Evolutionary conservation across 441 rosid species (phyloP).

Genomic region (Aleurites moluccanus): DNA sequence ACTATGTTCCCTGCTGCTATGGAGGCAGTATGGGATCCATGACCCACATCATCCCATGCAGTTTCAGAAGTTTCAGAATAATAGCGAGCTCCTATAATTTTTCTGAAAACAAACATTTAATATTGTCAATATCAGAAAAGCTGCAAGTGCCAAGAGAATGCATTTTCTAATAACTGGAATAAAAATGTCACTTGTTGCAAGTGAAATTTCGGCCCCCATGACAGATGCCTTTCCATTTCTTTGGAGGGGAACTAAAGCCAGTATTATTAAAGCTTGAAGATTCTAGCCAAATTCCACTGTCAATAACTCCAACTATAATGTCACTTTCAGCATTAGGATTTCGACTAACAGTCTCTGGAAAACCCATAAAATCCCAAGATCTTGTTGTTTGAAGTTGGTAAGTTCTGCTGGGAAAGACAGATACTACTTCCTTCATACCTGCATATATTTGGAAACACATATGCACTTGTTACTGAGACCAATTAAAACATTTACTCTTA

Average conservation of each 20-base stretch:
- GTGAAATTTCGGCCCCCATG: conserved; percentile 46
- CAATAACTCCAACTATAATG: conserved; percentile 39
- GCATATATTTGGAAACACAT: not conserved
- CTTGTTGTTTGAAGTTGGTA: conserved; percentile 46
- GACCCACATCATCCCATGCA: too few relatives aligned
- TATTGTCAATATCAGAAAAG: too few relatives aligned
- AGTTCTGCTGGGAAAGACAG: conserved; percentile 47
- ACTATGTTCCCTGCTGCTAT: too few relatives aligned
- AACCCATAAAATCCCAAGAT: conserved; percentile 59
- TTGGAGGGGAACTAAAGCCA: conserved; percentile 55
- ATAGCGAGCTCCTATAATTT: too few relatives aligned
- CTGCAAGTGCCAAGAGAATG: too few relatives aligned
- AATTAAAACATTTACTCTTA: too few relatives aligned
- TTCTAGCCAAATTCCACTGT: conserved; percentile 48
- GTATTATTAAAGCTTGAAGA: conserved; percentile 38
- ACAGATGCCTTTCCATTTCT: conserved; percentile 59
- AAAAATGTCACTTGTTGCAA: conserved; percentile 48
- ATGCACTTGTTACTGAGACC: too few relatives aligned
- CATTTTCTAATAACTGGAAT: too few relatives aligned
- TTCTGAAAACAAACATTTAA: too few relatives aligned
- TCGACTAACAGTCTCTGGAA: conserved; percentile 19
- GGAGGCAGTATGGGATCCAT: too few relatives aligned
- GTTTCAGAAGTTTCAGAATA: too few relatives aligned
- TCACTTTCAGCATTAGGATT: conserved; percentile 30
- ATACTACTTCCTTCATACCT: conserved; percentile 43